Evolutionary conservation across 495 filamentous ascomycete species (phyloP), one percentile per base, ranked within the genome.

Genomic region (Cryomyces antarcticus): DNA sequence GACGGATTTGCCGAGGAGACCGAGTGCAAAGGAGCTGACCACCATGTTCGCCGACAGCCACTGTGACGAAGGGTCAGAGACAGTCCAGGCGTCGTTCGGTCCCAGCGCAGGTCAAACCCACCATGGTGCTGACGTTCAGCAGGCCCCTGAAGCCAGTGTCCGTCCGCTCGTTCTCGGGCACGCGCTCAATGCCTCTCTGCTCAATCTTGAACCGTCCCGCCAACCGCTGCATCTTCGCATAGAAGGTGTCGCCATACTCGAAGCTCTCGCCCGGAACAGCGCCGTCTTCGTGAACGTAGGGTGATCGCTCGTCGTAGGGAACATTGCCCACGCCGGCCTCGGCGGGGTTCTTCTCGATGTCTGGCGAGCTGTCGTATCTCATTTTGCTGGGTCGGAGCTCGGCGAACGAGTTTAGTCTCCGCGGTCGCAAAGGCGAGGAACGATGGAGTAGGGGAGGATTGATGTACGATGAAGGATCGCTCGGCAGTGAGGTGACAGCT

Each of bases 21-120:
- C 83, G 46, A 92, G 75, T 30, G 82, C 81, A 51, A 92, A 88
- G 10, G 80, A 78, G 33, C 76, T 77, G 38, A 86, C 75, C 41
- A 83, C 78, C 77, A 88, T 80, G 60, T 88, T 88, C 46, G 79
- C 78, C 0, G 81, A 78, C 41, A 85, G 57, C 82, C 83, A 88
- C 82, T 86, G 53, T 13, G 34, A 9, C 24, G 10, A 41, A 55
- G 39, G 9, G 41, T 9, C 28, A 9, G 24, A 35, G 17, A 9
- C 27, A 0, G 41, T 11, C 29, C 12, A 24, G 36, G 11, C 12
- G 28, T 39, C 39, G 48, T 46, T 33, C 50, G 31, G 41, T 13
- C 7, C 11, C 28, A 1, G 10, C 33, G 37, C 17, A 13, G 3
- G 6, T 11, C 29, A 50, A 9, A 59, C 69, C 51, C 69, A 86